Evolutionary conservation across 1,284 basidiomycete genomes (phyloP), one percentile per base, ranked within the genome.

Genomic region (Ustilago lituana): DNA sequence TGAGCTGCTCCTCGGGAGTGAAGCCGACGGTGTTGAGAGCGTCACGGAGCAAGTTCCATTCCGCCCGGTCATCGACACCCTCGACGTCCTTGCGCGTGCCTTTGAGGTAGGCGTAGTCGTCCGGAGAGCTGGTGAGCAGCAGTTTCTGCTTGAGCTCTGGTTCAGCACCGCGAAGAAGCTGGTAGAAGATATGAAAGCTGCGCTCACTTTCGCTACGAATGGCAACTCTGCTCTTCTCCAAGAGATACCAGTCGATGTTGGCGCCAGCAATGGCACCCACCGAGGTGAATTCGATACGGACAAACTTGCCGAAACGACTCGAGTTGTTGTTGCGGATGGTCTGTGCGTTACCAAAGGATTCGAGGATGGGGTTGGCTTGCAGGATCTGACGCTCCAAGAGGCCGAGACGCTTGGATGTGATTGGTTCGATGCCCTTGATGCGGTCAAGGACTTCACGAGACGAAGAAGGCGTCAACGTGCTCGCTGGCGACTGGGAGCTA

Each of bases 271-370:
- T 99, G 64, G 93, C 93, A 0, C 95, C 95, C 56, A 92, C 88
- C 0, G 92, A 90, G 0, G 92, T 89, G 82, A 99, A 98, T 79
- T 91, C 92, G 73, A 99, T 98, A 43, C 94, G 87, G 33, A 99
- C 92, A 82, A 98, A 98, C 84, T 99, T 98, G 23, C 94, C 67
- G 82, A 98, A 98, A 40, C 96, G 91, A 87, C 92, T 94, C 8
- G 96, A 98, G 81, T 99, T 99, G 84, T 98, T 98, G 82, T 99
- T 99, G 44, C 95, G 86, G 83, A 98, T 92, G 0, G 96, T 98
- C 83, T 98, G 96, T 5, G 96, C 96, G 82, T 99, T 99, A 22
- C 96, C 96, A 76, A 99, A 98, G 4, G 96, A 92, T 83, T 99
- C 96, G 4, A 99, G 86, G 58, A 99, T 94, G 0, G 96, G 96